Conservation (phyloP, 345 rosid genomes). For the Rhizophora mangle region DNA sequence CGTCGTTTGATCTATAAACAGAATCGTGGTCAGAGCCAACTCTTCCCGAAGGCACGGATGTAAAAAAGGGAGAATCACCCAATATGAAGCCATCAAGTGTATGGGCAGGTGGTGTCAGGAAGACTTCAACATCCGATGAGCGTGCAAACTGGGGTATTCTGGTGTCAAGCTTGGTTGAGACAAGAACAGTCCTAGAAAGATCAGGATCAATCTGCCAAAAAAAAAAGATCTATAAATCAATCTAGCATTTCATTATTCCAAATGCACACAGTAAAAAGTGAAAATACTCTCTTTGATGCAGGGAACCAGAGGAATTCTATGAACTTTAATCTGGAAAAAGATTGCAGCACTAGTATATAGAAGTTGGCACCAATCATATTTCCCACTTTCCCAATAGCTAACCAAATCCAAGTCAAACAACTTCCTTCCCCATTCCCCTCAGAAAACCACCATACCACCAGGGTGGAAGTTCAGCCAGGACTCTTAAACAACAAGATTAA, state of each 20-base stretch:
- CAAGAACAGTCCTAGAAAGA: slow-evolving; percentile 79
- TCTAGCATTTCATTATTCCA: not conserved
- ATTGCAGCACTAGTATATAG: no score
- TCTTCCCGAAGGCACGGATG: slow-evolving; percentile 97
- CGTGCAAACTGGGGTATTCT: slow-evolving; percentile 92
- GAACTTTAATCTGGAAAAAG: no score
- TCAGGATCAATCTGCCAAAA: slow-evolving; percentile 82
- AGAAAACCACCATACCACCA: not conserved
- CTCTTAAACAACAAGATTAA: not conserved
- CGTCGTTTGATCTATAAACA: slow-evolving; percentile 72
- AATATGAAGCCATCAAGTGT: slow-evolving; percentile 82
- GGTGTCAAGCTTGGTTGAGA: slow-evolving; percentile 91
- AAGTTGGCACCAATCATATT: not conserved
- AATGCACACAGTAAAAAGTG: no score
- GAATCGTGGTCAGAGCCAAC: slow-evolving; percentile 76
- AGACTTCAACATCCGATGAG: slow-evolving; percentile 83
- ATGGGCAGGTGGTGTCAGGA: slow-evolving; percentile 82
- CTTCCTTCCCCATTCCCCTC: not conserved
- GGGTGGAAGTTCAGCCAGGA: not conserved
- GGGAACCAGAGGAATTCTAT: no score
- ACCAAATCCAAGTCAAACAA: not conserved
- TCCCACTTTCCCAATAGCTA: not conserved
- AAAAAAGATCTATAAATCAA: not conserved
- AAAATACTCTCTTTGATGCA: no score
- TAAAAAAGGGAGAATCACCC: slow-evolving; percentile 87